Evolutionary conservation across 2,329 filamentous ascomycete species (phyloP).

Genomic region (Monilinia fructicola): DNA sequence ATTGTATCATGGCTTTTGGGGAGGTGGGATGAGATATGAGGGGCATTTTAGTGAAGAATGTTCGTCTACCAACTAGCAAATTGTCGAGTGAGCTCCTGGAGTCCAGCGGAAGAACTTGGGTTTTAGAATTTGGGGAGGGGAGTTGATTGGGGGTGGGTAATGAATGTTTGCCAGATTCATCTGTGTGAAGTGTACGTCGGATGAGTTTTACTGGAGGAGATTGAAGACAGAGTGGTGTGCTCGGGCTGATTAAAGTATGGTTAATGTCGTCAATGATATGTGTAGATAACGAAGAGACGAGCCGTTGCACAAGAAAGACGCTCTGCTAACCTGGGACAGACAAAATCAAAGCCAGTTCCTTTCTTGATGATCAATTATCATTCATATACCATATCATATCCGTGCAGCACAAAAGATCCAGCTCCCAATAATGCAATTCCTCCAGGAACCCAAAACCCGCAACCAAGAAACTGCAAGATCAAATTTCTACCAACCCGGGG

Average conservation of each 20-base stretch:
- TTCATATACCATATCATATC: background rate
- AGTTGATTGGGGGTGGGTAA: background rate
- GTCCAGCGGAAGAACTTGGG: background rate
- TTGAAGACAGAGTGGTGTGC: no score
- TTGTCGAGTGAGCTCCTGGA: background rate
- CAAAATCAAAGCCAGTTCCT: background rate
- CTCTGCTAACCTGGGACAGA: background rate
- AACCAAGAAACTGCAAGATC: background rate
- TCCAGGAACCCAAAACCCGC: background rate
- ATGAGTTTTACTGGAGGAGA: background rate
- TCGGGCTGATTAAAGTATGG: no score
- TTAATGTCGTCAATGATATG: no score
- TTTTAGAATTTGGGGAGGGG: background rate
- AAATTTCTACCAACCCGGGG: background rate
- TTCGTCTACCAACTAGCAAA: background rate
- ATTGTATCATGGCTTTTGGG: background rate
- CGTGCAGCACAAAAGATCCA: background rate
- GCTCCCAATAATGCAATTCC: background rate
- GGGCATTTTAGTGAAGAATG: background rate
- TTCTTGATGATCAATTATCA: background rate
- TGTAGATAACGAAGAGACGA: no score
- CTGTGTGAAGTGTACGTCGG: background rate
- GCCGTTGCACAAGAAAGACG: background rate
- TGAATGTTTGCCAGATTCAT: no score
- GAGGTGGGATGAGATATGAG: background rate